A percentile compares a stretch with the other conserved stretches of the same genome.
Conservation (phyloP, 257 asterid genomes). For the Plantago major region DNA sequence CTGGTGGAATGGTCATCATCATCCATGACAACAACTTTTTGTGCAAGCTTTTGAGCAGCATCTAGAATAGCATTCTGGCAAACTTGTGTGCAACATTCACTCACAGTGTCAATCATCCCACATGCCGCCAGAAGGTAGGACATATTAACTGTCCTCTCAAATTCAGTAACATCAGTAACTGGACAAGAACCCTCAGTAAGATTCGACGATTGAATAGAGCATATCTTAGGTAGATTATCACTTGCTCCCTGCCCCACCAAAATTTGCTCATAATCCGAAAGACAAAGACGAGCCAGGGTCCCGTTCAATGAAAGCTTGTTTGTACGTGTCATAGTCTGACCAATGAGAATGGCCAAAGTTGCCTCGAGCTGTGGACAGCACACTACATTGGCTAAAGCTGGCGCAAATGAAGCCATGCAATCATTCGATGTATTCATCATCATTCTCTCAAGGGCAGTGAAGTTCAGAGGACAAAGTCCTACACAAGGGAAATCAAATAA, state of each 20-base stretch:
- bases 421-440: constrained; percentile 71
- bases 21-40: constrained; percentile 57
- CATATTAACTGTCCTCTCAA: constrained; percentile 68
- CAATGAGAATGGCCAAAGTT: constrained; percentile 69
- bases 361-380: constrained; percentile 99
- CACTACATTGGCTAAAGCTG: constrained; percentile 78
- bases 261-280: constrained; percentile 75
- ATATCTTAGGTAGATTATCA: constrained; percentile 55
- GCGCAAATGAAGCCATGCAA: constrained; percentile 90
- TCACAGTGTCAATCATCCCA: constrained; percentile 69
- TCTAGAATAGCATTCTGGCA: constrained; percentile 85
- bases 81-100: constrained; percentile 90
- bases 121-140: constrained; percentile 77
- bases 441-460: constrained; percentile 56
- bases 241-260: constrained; percentile 88
- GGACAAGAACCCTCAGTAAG: constrained; percentile 96
- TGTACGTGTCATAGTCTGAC: constrained; percentile 71
- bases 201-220: constrained; percentile 70
- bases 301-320: constrained; percentile 65
- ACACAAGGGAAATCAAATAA: constrained; percentile 12
- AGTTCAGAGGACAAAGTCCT: constrained; percentile 75
- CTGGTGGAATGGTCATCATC: constrained; percentile 63
- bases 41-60: constrained; percentile 78
- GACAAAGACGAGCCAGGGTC: constrained; percentile 66
- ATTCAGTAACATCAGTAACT: constrained; percentile 58